These are phyloP conservation scores for Corymbia calophylla DNA, from an alignment of 441 rosid species.

Conservation along the genomic window DNA sequence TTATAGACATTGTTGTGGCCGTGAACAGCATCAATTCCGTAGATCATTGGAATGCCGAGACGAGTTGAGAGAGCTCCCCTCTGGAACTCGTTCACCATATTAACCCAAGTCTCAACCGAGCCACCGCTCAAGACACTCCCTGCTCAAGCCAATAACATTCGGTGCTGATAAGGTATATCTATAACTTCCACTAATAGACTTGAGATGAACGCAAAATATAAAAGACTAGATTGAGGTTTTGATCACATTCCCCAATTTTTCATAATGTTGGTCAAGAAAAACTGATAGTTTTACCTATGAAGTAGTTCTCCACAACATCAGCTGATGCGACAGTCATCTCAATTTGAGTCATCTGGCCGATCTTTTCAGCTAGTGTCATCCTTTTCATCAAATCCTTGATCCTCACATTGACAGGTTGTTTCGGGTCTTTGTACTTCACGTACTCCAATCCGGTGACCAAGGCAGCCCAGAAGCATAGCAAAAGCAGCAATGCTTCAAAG, in stretches of 20 bases:
- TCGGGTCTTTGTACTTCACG: slow-evolving; percentile 47
- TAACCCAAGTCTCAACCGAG: not conserved
- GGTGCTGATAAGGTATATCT: not conserved
- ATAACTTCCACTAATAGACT: not conserved
- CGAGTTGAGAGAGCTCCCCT: slow-evolving; percentile 49
- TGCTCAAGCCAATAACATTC: not conserved
- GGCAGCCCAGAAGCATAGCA: not conserved
- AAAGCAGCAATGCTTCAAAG: not conserved
- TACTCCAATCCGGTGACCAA: not conserved
- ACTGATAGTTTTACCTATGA: not conserved
- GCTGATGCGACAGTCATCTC: slow-evolving; percentile 40
- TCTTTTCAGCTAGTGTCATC: slow-evolving; percentile 71
- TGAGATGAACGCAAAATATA: not conserved
- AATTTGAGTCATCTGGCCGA: slow-evolving; percentile 78
- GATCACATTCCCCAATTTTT: not conserved
- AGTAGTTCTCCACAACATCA: slow-evolving; percentile 43
- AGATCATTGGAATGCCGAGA: slow-evolving; percentile 64
- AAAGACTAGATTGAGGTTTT: not conserved
- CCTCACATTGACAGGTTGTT: slow-evolving; percentile 28
- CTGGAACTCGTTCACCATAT: slow-evolving; percentile 76
- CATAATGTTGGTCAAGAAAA: not conserved
- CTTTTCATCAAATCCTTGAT: slow-evolving; percentile 42
- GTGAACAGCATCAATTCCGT: slow-evolving; percentile 90
- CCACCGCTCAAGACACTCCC: not conserved
- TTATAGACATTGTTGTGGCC: slow-evolving; percentile 77